phyloP scores from a whole-genome alignment of 2,329 filamentous ascomycete genomes.

The Aureobasidium sp. region DNA sequence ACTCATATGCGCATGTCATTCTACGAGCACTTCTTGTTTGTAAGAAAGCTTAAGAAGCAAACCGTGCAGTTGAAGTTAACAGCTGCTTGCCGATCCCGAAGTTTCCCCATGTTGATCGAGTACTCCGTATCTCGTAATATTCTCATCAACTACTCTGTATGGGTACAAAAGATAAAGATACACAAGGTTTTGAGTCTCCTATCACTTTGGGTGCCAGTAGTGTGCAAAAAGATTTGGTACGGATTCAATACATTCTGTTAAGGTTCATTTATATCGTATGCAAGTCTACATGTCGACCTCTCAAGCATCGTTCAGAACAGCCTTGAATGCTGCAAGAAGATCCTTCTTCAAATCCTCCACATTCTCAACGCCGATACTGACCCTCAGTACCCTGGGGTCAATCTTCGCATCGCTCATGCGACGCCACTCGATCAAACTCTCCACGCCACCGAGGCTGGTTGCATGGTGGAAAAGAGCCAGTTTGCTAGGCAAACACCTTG shows the following conservation, averaged over 20 bases:
- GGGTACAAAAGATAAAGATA: too few relatives aligned
- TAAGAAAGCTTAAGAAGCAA: not conserved
- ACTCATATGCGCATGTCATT: not conserved
- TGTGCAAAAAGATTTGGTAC: too few relatives aligned
- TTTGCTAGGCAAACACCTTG: slow-evolving; percentile 65
- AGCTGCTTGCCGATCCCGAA: not conserved
- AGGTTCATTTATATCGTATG: not conserved
- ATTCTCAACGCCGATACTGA: slow-evolving; percentile 81
- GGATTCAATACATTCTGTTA: not conserved
- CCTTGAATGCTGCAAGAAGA: slow-evolving; percentile 56
- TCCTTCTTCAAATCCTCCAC: slow-evolving; percentile 77
- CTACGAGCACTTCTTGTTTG: not conserved
- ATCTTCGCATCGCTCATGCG: slow-evolving; percentile 72
- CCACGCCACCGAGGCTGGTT: slow-evolving; percentile 85
- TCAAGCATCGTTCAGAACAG: slow-evolving; percentile 29
- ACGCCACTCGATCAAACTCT: slow-evolving; percentile 94
- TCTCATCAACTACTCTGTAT: not conserved
- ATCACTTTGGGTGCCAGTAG: too few relatives aligned
- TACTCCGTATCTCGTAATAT: not conserved
- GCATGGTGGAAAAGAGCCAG: slow-evolving; percentile 84
- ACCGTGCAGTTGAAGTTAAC: not conserved
- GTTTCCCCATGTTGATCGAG: not conserved
- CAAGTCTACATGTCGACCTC: not conserved
- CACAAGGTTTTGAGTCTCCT: too few relatives aligned
- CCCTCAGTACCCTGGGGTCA: slow-evolving; percentile 61